A percentile compares a stretch with the other conserved stretches of the same genome.
Evolutionary conservation across 257 asterid species (phyloP).

Genomic region (Solanum ossicruentum): DNA sequence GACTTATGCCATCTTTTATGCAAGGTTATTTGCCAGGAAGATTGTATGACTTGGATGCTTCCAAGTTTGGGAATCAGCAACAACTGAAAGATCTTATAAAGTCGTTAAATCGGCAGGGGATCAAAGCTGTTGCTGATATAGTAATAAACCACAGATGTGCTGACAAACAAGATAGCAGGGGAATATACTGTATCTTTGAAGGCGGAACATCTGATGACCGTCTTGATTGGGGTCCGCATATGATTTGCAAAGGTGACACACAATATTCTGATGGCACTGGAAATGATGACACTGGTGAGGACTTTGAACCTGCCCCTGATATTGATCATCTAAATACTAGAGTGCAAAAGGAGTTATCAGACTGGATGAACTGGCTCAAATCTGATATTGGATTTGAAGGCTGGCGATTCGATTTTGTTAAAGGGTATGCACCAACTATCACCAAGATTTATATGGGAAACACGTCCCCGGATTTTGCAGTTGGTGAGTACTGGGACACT

Average conservation of each 20-base stretch:
- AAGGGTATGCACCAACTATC: conserved; percentile 46
- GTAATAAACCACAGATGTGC: conserved; percentile 82
- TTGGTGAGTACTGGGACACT: conserved; percentile 45
- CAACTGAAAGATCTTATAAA: conserved; percentile 34
- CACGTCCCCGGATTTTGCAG: conserved; percentile 59
- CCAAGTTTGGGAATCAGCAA: conserved; percentile 48
- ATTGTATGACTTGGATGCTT: conserved; percentile 66
- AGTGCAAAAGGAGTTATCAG: conserved; percentile 60
- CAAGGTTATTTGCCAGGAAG: conserved; percentile 81
- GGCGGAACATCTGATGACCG: conserved; percentile 77
- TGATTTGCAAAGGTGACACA: conserved; percentile 51
- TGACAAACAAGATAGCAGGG: conserved; percentile 45
- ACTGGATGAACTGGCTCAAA: conserved; percentile 91
- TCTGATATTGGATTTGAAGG: conserved; percentile 63
- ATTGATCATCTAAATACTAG: conserved; percentile 60
- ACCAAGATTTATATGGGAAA: conserved; percentile 48
- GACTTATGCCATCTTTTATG: neutral
- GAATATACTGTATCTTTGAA: conserved; percentile 61
- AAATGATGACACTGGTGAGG: conserved; percentile 52
- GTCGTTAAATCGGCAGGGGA: conserved; percentile 28
- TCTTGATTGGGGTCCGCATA: conserved; percentile 78
- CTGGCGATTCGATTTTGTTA: conserved; percentile 68
- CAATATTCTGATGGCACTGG: conserved; percentile 61
- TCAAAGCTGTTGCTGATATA: conserved; percentile 67
- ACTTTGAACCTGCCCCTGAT: conserved; percentile 44